Evolutionary conservation across 2,329 filamentous ascomycete genomes (phyloP).

Genomic region (Fonsecaea nubica): DNA sequence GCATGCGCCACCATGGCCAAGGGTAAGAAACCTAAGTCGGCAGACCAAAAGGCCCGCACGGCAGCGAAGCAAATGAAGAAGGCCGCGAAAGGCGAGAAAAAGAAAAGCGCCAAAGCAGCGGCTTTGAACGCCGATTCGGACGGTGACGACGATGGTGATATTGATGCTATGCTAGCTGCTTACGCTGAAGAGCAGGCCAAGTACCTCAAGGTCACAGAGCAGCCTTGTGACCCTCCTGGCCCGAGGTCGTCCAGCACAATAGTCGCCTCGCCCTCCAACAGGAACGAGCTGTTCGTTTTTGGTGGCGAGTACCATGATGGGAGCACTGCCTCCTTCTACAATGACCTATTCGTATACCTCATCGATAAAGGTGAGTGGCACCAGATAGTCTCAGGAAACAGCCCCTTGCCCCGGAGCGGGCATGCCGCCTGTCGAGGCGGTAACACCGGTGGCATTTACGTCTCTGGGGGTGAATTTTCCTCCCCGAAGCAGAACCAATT

Average conservation of each 20-base stretch:
- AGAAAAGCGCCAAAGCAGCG: slow-evolving; percentile 82
- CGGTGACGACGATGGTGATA: slow-evolving; percentile 88
- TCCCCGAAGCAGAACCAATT: slow-evolving; percentile 97
- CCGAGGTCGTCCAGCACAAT: slow-evolving; percentile 81
- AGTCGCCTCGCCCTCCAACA: slow-evolving; percentile 82
- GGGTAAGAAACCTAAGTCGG: slow-evolving; percentile 63
- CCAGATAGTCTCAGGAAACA: slow-evolving; percentile 86
- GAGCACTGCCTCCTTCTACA: slow-evolving; percentile 74
- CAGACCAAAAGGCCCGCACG: slow-evolving; percentile 59
- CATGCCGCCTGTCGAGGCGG: slow-evolving; percentile 94
- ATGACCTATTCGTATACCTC: slow-evolving; percentile 72
- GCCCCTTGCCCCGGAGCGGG: slow-evolving; percentile 85
- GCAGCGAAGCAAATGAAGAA: slow-evolving; percentile 73
- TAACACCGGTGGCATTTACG: slow-evolving; percentile 82
- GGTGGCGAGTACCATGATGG: slow-evolving; percentile 97
- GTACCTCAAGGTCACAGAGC: slow-evolving; percentile 92
- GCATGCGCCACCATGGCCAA: slow-evolving; percentile 47
- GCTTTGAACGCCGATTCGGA: slow-evolving; percentile 71
- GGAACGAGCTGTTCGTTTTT: slow-evolving; percentile 87
- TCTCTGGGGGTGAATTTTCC: slow-evolving; percentile 95
- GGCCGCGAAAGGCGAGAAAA: slow-evolving; percentile 76
- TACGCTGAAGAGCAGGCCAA: slow-evolving; percentile 92
- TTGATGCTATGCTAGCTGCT: slow-evolving; percentile 90
- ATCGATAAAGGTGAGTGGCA: slow-evolving; percentile 90
- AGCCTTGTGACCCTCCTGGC: slow-evolving; percentile 72